These are phyloP conservation scores for Oxyria digyna DNA, from an alignment of 148 eudicot genomes.

Conservation along the genomic window DNA sequence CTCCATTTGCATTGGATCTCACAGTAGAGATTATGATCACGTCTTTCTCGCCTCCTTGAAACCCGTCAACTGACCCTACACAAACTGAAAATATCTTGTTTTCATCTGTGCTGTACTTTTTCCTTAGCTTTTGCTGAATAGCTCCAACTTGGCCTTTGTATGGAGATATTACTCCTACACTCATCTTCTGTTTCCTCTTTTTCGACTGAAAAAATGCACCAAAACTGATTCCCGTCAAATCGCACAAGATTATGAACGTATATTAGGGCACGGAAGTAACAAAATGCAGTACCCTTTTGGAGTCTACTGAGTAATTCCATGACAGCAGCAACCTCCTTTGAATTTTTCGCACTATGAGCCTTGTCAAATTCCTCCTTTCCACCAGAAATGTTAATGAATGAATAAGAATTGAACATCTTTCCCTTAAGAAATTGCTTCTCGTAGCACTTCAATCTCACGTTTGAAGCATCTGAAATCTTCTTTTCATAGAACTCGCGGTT, in stretches of 20 bases:
- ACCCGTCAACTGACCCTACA: slow-evolving; percentile 37
- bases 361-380: slow-evolving; percentile 30
- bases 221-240: too few relatives aligned
- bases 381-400: slow-evolving; percentile 28
- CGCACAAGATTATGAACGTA: too few relatives aligned
- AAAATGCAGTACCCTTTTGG: background rate
- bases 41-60: slow-evolving; percentile 51
- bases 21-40: slow-evolving; percentile 53
- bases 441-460: slow-evolving; percentile 20
- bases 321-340: slow-evolving; percentile 5
- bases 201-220: background rate
- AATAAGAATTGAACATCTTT: slow-evolving; percentile 22
- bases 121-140: slow-evolving; percentile 24
- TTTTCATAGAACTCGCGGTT: slow-evolving; percentile 26
- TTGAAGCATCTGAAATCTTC: slow-evolving; percentile 23
- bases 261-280: too few relatives aligned
- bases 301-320: background rate
- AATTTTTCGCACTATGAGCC: background rate
- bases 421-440: slow-evolving; percentile 17
- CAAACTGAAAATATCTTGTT: slow-evolving; percentile 18
- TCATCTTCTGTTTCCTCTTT: slow-evolving; percentile 16
- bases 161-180: slow-evolving; percentile 38
- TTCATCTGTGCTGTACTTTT: slow-evolving; percentile 10
- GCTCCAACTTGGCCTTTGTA: slow-evolving; percentile 40
- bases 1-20: slow-evolving; percentile 17